These are phyloP conservation scores for Aspergillus floridensis DNA, from an alignment of 2,329 filamentous ascomycete genomes.

Conservation along the genomic window DNA sequence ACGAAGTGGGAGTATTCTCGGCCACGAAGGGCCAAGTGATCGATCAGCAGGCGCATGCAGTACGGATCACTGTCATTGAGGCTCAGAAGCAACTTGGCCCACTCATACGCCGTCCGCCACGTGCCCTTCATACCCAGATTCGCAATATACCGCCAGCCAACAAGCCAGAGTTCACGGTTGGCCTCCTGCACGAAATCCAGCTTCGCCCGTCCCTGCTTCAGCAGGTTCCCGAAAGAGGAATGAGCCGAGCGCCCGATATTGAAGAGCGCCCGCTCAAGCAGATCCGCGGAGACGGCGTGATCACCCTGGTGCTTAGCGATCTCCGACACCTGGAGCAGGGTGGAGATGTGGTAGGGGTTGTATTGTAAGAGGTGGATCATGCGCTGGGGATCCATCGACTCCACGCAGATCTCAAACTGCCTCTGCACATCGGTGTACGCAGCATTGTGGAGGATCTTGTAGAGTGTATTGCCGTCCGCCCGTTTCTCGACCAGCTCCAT, in stretches of 20 bases:
- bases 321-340: slow-evolving; percentile 87
- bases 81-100: slow-evolving; percentile 79
- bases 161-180: slow-evolving; percentile 90
- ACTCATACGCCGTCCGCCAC: slow-evolving; percentile 88
- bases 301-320: slow-evolving; percentile 91
- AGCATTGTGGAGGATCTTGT: slow-evolving; percentile 71
- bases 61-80: slow-evolving; percentile 79
- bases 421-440: slow-evolving; percentile 72
- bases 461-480: slow-evolving; percentile 64
- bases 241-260: slow-evolving; percentile 86
- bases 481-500: slow-evolving; percentile 68
- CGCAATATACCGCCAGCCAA: slow-evolving; percentile 82
- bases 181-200: slow-evolving; percentile 78
- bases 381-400: slow-evolving; percentile 76
- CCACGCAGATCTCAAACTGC: slow-evolving; percentile 76
- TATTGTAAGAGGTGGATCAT: slow-evolving; percentile 72
- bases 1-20: slow-evolving; percentile 74
- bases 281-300: slow-evolving; percentile 77
- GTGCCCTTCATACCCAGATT: slow-evolving; percentile 88
- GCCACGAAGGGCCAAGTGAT: slow-evolving; percentile 79
- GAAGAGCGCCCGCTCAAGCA: slow-evolving; percentile 88
- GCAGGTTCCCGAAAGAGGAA: slow-evolving; percentile 72
- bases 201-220: slow-evolving; percentile 75
- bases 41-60: slow-evolving; percentile 74
- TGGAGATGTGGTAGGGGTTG: slow-evolving; percentile 88